Percentiles rank a stretch among this genome's conserved stretches.
These are phyloP conservation scores for Monosporascus sp. DNA, from an alignment of 2,329 filamentous ascomycete genomes.

Conservation along the genomic window DNA sequence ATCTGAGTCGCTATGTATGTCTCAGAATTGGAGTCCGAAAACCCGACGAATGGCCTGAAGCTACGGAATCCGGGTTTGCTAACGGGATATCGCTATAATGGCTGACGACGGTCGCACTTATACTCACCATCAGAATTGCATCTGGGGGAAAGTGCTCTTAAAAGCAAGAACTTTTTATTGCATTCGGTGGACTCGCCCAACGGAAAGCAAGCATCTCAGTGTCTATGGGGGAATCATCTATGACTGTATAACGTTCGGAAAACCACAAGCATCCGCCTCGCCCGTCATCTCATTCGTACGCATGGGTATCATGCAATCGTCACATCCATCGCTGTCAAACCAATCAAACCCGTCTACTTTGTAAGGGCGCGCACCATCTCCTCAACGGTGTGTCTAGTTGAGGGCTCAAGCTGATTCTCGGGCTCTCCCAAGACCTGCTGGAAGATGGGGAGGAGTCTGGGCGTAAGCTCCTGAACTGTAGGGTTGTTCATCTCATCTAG, in stretches of 20 bases:
- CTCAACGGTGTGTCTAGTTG: constrained; percentile 62
- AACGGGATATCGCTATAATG: no score
- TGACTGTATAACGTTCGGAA: not conserved
- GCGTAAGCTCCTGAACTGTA: constrained; percentile 65
- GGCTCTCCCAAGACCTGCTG: constrained; percentile 67
- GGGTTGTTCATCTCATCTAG: constrained; percentile 63
- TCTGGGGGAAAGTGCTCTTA: no score
- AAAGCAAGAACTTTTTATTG: not conserved
- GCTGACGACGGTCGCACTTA: no score
- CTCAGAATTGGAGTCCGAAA: no score
- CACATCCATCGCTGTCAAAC: not conserved
- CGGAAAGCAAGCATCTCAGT: not conserved
- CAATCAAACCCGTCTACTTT: constrained; percentile 11
- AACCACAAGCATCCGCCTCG: not conserved
- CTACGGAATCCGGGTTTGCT: no score
- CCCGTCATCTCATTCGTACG: not conserved
- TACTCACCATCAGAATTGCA: no score
- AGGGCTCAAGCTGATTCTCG: constrained; percentile 69
- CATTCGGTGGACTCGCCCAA: not conserved
- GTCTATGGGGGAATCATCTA: constrained; percentile 1
- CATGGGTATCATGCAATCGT: not conserved
- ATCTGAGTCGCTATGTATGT: no score
- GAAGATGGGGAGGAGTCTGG: constrained; percentile 65
- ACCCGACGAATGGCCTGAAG: no score
- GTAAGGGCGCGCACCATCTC: constrained; percentile 47